Evolutionary conservation across 2,329 filamentous ascomycete genomes (phyloP).

Genomic region (Diaporthe destruens): DNA sequence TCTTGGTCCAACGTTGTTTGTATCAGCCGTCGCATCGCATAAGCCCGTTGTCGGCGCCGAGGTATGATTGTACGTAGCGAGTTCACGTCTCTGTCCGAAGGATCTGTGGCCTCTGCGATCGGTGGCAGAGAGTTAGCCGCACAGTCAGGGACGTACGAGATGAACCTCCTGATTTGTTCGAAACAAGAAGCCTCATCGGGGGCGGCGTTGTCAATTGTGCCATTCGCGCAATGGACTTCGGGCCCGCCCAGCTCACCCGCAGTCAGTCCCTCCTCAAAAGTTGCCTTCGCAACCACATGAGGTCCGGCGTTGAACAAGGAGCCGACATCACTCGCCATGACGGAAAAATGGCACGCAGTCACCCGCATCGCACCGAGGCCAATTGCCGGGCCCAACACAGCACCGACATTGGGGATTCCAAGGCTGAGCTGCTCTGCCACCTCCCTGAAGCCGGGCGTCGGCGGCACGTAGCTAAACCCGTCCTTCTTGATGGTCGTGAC

Average conservation of each 20-base stretch:
- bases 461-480: constrained; percentile 72
- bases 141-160: constrained; percentile 69
- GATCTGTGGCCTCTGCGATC: constrained; percentile 59
- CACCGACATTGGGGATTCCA: constrained; percentile 74
- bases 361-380: constrained; percentile 73
- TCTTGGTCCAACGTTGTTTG: constrained; percentile 65
- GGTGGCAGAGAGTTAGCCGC: constrained; percentile 65
- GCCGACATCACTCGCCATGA: constrained; percentile 74
- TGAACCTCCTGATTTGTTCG: constrained; percentile 68
- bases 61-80: constrained; percentile 69
- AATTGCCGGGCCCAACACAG: constrained; percentile 73
- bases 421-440: constrained; percentile 70
- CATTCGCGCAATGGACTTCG: constrained; percentile 72
- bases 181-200: constrained; percentile 72
- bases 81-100: constrained; percentile 61
- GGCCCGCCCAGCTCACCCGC: constrained; percentile 72
- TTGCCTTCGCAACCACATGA: constrained; percentile 71
- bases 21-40: constrained; percentile 70
- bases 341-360: constrained; percentile 72
- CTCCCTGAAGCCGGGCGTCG: constrained; percentile 64
- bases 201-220: constrained; percentile 75
- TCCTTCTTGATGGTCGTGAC: constrained; percentile 69
- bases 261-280: constrained; percentile 72
- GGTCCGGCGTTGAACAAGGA: constrained; percentile 74
- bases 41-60: constrained; percentile 69